Evolutionary conservation across 2,329 filamentous ascomycete species (phyloP), one percentile per base, ranked within the genome.

Genomic region (Pyricularia pennisetigena): DNA sequence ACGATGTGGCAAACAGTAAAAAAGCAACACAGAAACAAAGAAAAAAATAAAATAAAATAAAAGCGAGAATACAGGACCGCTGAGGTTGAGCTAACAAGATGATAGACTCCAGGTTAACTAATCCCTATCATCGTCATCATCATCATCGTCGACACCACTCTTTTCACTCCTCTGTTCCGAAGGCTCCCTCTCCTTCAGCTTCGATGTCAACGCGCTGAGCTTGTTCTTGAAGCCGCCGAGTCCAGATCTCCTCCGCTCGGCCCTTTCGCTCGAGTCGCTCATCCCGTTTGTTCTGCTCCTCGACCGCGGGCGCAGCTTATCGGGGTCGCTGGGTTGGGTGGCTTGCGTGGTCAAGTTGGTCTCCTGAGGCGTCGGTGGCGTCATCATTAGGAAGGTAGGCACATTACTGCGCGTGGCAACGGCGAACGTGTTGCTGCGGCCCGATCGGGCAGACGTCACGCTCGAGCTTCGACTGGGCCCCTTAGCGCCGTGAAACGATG

Each of bases 381-480:
- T 82, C 81, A 82, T 82, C 75, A 80, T 80, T 26, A 82, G 72
- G 64, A 79, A 81, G n/a, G 77, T 73, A 4, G 81, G 81, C 2
- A 81, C 72, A 29, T 30, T 41, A 12, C 64, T 28, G 24, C 64
- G 30, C 12, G 32, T 65, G 57, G 57, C n/a, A 2, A 26, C 57
- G 24, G 24, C 57, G 66, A 70, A 68, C 59, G 69, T 57, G 41
- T 70, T 64, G 69, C 71, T 78, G 62, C 74, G 74, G 69, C 80
- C 78, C 0, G 83, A 86, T 26, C 77, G 78, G 70, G 81, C 83
- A 10, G 78, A 80, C 1, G 83, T 81, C 20, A 83, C 75, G 72
- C 85, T 87, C 67, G 84, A 86, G 74, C 83, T 83, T 66, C 84
- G 79, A 72, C 85, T 86, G 24, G 77, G 75, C 6, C 82, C 80